phyloP scores from a whole-genome alignment of 1,139 yeast genomes.

The Zygosaccharomyces pseudobailii region DNA sequence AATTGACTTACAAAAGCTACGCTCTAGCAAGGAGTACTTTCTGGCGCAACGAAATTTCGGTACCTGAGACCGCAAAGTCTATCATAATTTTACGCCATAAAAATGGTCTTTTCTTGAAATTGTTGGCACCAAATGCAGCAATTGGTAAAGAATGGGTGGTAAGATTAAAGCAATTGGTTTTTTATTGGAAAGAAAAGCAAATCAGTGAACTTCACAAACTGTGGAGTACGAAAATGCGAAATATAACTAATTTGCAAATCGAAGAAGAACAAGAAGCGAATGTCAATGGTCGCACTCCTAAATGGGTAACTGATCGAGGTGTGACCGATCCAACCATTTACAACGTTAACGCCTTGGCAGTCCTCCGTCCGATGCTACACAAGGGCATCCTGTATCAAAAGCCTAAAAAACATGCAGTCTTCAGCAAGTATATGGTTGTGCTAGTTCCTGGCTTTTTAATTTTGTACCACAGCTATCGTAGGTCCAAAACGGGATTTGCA shows the following conservation, averaged over 20 bases:
- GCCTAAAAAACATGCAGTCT: conserved; percentile 61
- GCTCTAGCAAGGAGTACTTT: conserved; percentile 38
- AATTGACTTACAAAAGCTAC: conserved; percentile 25
- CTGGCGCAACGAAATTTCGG: conserved; percentile 37
- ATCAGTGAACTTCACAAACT: conserved; percentile 41
- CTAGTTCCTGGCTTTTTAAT: conserved; percentile 66
- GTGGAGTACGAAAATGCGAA: conserved; percentile 41
- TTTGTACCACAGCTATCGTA: conserved; percentile 45
- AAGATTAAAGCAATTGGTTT: conserved; percentile 41
- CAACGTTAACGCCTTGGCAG: conserved; percentile 53
- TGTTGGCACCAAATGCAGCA: conserved; percentile 51
- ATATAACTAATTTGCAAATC: conserved; percentile 45
- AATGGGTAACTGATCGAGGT: conserved; percentile 54
- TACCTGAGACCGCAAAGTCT: conserved; percentile 14
- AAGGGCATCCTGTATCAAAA: conserved; percentile 68
- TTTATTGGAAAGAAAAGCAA: conserved; percentile 57
- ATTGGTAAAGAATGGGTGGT: conserved; percentile 64
- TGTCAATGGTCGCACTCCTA: conserved; percentile 45
- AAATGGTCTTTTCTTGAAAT: conserved; percentile 45
- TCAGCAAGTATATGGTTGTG: conserved; percentile 55
- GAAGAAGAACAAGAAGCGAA: conserved; percentile 58
- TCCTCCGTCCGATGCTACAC: conserved; percentile 52
- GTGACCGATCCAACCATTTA: conserved; percentile 49
- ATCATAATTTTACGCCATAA: conserved; percentile 32
- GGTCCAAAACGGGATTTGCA: conserved; percentile 42